Evolutionary conservation across 305 asterid genomes (phyloP).

Genomic region (Plantago lanceolata): DNA sequence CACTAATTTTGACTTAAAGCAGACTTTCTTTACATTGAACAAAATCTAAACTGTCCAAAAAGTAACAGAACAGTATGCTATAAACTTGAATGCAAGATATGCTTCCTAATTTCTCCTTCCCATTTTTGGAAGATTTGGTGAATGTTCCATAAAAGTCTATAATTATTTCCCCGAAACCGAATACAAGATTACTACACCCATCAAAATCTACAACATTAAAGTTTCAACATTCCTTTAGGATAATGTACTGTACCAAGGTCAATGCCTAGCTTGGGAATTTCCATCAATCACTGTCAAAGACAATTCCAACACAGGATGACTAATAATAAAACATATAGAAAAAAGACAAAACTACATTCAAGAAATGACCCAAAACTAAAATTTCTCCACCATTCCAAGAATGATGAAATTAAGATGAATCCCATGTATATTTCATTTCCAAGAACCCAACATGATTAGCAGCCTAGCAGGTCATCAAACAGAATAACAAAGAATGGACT

Average conservation of each 20-base stretch:
- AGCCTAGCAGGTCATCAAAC: not conserved
- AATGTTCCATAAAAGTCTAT: conserved; percentile 14
- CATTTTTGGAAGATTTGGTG: conserved; percentile 17
- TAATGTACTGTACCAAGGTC: not conserved
- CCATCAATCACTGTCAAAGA: not conserved
- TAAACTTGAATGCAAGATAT: conserved; percentile 26
- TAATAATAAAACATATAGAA: not conserved
- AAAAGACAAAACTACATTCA: not conserved
- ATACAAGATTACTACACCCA: not conserved
- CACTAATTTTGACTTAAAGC: not conserved
- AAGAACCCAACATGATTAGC: not conserved
- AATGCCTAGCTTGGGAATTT: not conserved
- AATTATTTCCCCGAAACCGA: too few relatives aligned
- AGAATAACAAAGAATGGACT: too few relatives aligned
- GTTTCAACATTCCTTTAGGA: not conserved
- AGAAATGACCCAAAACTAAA: too few relatives aligned
- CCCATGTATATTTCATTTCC: not conserved
- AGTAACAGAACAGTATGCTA: not conserved
- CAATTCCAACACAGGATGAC: not conserved
- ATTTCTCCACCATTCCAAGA: too few relatives aligned
- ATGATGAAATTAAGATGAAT: too few relatives aligned
- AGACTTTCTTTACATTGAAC: not conserved
- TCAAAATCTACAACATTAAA: not conserved
- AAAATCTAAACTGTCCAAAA: too few relatives aligned
- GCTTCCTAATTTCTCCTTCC: conserved; percentile 22